Percentiles rank a stretch among this genome's conserved stretches.
These are phyloP conservation scores for Penicillium angulare DNA, from an alignment of 495 filamentous ascomycete genomes.

Conservation along the genomic window DNA sequence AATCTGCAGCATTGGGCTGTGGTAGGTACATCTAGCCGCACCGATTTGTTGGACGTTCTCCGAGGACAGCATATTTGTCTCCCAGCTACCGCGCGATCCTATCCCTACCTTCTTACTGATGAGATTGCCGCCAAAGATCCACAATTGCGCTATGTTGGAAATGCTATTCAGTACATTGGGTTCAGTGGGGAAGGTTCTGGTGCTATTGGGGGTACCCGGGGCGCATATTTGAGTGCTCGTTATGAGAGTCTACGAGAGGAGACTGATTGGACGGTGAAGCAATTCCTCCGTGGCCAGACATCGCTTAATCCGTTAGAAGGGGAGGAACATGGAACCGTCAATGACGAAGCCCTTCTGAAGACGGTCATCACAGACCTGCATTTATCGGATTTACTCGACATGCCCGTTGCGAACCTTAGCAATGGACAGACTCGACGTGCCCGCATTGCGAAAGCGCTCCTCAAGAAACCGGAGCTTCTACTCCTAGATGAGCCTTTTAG, in stretches of 20 bases:
- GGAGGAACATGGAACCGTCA: slow-evolving; percentile 41
- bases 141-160: slow-evolving; percentile 51
- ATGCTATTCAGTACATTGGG: slow-evolving; percentile 79
- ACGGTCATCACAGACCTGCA: slow-evolving; percentile 65
- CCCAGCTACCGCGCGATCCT: slow-evolving; percentile 69
- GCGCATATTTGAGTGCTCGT: slow-evolving; percentile 83
- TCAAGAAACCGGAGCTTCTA: slow-evolving; percentile 75
- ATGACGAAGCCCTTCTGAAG: slow-evolving; percentile 48
- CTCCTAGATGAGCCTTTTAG: slow-evolving; percentile 93
- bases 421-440: slow-evolving; percentile 90
- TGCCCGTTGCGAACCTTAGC: slow-evolving; percentile 83
- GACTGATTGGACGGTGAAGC: slow-evolving; percentile 78
- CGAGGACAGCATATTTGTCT: slow-evolving; percentile 69
- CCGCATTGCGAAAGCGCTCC: slow-evolving; percentile 79
- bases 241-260: slow-evolving; percentile 87
- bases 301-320: slow-evolving; percentile 68
- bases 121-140: slow-evolving; percentile 56
- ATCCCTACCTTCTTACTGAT: slow-evolving; percentile 68
- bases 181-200: slow-evolving; percentile 63
- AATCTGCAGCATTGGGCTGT: slow-evolving; percentile 66
- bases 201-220: slow-evolving; percentile 56
- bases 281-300: slow-evolving; percentile 76
- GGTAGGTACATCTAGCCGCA: slow-evolving; percentile 69
- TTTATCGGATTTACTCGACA: slow-evolving; percentile 61
- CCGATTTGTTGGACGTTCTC: slow-evolving; percentile 72